Conservation (phyloP, 2,329 filamentous ascomycete genomes). For the Venturiaceae sp. region DNA sequence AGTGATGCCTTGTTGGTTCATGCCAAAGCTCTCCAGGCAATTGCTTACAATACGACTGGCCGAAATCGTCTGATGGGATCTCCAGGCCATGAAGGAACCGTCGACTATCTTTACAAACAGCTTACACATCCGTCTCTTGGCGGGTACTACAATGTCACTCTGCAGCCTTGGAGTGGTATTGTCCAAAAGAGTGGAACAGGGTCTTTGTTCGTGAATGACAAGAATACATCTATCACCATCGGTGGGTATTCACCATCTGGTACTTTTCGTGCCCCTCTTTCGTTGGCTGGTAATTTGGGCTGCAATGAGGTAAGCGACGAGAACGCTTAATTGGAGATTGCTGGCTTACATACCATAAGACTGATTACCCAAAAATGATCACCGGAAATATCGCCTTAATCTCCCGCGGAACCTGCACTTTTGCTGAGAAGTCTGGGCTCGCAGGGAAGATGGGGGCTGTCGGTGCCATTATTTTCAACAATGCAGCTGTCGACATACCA, state of each 20-base stretch:
- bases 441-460: constrained; percentile 61
- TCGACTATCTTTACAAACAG: constrained; percentile 24
- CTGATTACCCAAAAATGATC: constrained; percentile 53
- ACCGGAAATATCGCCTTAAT: constrained; percentile 61
- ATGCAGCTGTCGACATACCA: constrained; percentile 47
- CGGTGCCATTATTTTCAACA: constrained; percentile 68
- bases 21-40: constrained; percentile 22
- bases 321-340: not conserved
- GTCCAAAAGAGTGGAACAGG: constrained; percentile 16
- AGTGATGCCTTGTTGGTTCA: constrained; percentile 18
- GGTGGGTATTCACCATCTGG: constrained; percentile 18
- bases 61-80: constrained; percentile 28
- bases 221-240: constrained; percentile 13
- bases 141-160: constrained; percentile 27
- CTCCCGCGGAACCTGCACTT: constrained; percentile 59
- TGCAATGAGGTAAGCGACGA: constrained; percentile 20
- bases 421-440: constrained; percentile 59
- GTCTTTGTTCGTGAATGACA: constrained; percentile 15
- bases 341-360: constrained; percentile 13
- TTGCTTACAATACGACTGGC: constrained; percentile 26
- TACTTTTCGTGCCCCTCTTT: constrained; percentile 16
- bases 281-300: constrained; percentile 20
- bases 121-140: constrained; percentile 20
- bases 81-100: constrained; percentile 27
- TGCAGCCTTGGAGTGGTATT: constrained; percentile 18